phyloP scores from a whole-genome alignment of 176 grass and related monocot genomes.

The Elaeis guineensis region DNA sequence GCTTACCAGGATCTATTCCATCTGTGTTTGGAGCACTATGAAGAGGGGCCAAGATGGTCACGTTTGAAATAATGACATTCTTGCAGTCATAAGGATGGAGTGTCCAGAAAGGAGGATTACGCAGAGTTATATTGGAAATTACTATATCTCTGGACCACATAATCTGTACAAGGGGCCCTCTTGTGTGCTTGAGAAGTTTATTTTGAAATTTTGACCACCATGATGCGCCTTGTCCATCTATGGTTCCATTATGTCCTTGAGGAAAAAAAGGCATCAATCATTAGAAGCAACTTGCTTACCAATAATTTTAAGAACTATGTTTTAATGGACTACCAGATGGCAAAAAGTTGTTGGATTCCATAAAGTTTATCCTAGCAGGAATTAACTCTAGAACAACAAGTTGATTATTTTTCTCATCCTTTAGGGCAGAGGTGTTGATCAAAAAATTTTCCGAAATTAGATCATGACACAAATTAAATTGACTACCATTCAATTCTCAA shows the following conservation, averaged over 20 bases:
- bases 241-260: slow-evolving; percentile 81
- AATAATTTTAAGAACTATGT: neutral
- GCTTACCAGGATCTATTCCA: slow-evolving; percentile 86
- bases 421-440: too few relatives aligned
- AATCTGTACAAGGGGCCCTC: slow-evolving; percentile 83
- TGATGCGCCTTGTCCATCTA: slow-evolving; percentile 72
- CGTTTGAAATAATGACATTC: slow-evolving; percentile 63
- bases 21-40: slow-evolving; percentile 79
- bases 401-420: too few relatives aligned
- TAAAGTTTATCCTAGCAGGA: too few relatives aligned
- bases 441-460: too few relatives aligned
- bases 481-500: too few relatives aligned
- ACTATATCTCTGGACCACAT: slow-evolving; percentile 64
- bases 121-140: slow-evolving; percentile 76
- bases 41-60: slow-evolving; percentile 73
- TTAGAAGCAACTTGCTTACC: neutral
- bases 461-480: too few relatives aligned
- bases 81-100: slow-evolving; percentile 85
- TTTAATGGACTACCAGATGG: too few relatives aligned
- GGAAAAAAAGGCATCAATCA: neutral
- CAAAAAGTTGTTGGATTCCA: too few relatives aligned
- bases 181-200: slow-evolving; percentile 60
- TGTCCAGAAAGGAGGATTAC: slow-evolving; percentile 90
- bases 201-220: slow-evolving; percentile 74
- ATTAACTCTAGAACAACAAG: too few relatives aligned